phyloP scores from a whole-genome alignment of 257 asterid species.

The Nicotiana sylvestris region DNA sequence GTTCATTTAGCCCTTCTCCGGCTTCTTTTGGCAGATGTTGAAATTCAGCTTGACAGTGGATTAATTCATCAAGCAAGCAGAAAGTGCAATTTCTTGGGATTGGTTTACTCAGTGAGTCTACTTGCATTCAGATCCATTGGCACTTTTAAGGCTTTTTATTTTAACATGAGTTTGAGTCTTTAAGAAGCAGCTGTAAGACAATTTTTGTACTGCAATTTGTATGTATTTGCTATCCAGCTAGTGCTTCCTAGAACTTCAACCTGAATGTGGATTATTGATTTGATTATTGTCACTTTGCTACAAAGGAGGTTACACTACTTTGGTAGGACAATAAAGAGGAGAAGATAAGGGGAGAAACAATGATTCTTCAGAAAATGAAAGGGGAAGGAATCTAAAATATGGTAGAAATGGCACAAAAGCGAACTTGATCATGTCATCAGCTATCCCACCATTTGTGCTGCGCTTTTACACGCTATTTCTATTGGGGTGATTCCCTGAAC shows the following conservation, averaged over 20 bases:
- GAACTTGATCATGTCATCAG: background rate
- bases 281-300: background rate
- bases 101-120: slow-evolving; percentile 73
- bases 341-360: background rate
- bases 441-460: background rate
- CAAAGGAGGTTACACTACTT: slow-evolving; percentile 1
- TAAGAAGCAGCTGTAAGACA: background rate
- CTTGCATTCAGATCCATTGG: background rate
- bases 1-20: slow-evolving; percentile 79
- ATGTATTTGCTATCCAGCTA: background rate
- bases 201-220: background rate
- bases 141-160: background rate
- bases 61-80: slow-evolving; percentile 53
- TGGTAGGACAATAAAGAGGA: background rate
- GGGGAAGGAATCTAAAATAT: background rate
- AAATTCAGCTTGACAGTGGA: slow-evolving; percentile 56
- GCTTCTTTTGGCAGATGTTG: slow-evolving; percentile 64
- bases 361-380: background rate
- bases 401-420: background rate
- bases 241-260: background rate
- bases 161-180: slow-evolving; percentile 3
- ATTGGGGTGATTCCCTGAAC: background rate
- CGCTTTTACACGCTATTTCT: background rate
- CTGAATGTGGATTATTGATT: background rate
- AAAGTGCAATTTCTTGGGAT: slow-evolving; percentile 72